Evolutionary conservation across 768 basidiomycete species (phyloP), one percentile per base, ranked within the genome.

Genomic region (Ramaria rubella): DNA sequence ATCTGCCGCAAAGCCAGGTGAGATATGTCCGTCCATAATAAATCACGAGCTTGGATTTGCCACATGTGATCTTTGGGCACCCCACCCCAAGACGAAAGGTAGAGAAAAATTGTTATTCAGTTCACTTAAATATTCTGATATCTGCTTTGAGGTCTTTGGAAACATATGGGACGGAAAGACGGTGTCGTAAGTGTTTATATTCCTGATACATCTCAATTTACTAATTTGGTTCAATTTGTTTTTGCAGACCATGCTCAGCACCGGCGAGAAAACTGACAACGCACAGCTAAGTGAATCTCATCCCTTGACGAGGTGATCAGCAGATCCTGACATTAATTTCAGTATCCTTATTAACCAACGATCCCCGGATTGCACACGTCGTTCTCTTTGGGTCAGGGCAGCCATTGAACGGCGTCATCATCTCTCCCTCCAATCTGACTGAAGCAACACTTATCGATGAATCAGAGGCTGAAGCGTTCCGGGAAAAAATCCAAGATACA

Each of bases 201-300:
- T 45, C n/a, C 7, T n/a, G 43, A 45, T n/a, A n/a, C 24, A 7
- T 24, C 19, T 45, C 19, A 21, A 45, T 45, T 45, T 7, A 8
- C 34, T 7, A 7, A 8, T 36, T 8, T 45, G 7, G 9, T 9
- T 45, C 43, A 45, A 9, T 45, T 45, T 45, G 43, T n/a, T 7
- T 24, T 1, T 27, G 7, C 29, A 48, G 46, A 48, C 46, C 27
- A 67, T 69, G 9, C 57, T 69, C 29, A 66, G 64, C 53, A 67
- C 64, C 46, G 67, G 67, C 24, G 67, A 69, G 45, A 69, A 69
- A 46, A 67, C 67, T 3, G 61, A 69, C 23, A 65, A 65, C 48
- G 60, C 58, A 33, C 67, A 69, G 50, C 51, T 69, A 4, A 65
- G 67, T 66, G 51, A 21, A n/a, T 17, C 40, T 19, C 17, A 4